Percentiles rank a stretch among this genome's conserved stretches.
phyloP scores from a whole-genome alignment of 306 rosid species.

The Cucurbita pepo region DNA sequence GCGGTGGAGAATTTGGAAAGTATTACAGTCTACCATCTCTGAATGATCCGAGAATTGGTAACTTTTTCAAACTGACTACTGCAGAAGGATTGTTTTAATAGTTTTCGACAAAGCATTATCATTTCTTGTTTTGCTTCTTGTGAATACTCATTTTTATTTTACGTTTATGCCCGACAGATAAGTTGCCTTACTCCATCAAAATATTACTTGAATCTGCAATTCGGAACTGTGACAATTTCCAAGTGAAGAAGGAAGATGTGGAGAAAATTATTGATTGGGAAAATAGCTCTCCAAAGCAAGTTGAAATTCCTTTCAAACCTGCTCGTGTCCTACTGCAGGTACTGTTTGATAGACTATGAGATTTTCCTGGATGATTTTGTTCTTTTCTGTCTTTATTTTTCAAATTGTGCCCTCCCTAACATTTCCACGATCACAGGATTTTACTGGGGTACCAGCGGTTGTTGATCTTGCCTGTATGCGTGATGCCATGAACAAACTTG shows the following conservation, averaged over 20 bases:
- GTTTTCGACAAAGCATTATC: background rate
- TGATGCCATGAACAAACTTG: slow-evolving; percentile 88
- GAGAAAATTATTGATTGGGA: slow-evolving; percentile 93
- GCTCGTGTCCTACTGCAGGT: slow-evolving; percentile 96
- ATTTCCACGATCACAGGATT: slow-evolving; percentile 38
- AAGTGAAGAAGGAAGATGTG: slow-evolving; percentile 79
- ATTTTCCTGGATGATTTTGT: background rate
- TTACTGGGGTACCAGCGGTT: slow-evolving; percentile 88
- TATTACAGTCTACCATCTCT: slow-evolving; percentile 86
- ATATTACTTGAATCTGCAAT: slow-evolving; percentile 66
- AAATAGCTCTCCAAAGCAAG: slow-evolving; percentile 48
- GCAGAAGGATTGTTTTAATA: background rate
- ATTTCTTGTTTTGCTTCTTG: background rate
- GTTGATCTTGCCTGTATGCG: slow-evolving; percentile 96
- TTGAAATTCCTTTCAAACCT: slow-evolving; percentile 88
- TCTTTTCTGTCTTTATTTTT: background rate
- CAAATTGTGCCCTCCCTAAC: background rate
- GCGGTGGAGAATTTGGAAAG: slow-evolving; percentile 94
- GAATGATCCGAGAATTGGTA: slow-evolving; percentile 91
- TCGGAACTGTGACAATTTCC: slow-evolving; percentile 82
- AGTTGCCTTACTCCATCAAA: slow-evolving; percentile 63
- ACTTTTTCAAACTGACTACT: background rate
- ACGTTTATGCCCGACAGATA: slow-evolving; percentile 29
- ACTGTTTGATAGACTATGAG: slow-evolving; percentile 3
- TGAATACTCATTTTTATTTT: slow-evolving; percentile 5